phyloP scores from a whole-genome alignment of 352 stramenopile genomes.

The Phytophthora syringae region DNA sequence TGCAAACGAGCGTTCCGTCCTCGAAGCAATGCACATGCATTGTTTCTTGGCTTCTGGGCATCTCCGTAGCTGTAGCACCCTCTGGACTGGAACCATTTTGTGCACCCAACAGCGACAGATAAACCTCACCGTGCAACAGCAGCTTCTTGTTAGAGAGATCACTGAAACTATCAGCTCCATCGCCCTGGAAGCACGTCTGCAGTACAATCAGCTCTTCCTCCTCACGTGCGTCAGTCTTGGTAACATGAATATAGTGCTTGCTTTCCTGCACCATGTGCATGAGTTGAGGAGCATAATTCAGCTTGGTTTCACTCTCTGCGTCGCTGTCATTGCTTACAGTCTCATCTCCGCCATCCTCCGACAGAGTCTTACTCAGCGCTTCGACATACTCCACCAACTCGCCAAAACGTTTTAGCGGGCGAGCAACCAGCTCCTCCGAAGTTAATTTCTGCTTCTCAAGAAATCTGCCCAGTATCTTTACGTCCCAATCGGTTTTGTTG shows the following conservation, averaged over 20 bases:
- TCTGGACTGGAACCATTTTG: slow-evolving; percentile 2
- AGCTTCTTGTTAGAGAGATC: slow-evolving; percentile 44
- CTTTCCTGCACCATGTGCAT: slow-evolving; percentile 40
- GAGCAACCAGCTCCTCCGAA: slow-evolving; percentile 23
- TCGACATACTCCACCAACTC: slow-evolving; percentile 44
- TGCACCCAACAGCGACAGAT: slow-evolving; percentile 7
- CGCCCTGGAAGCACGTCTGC: slow-evolving; percentile 35
- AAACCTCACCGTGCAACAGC: slow-evolving; percentile 40
- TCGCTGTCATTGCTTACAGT: slow-evolving; percentile 14
- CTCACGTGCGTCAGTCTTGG: slow-evolving; percentile 31
- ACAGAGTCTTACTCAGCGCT: slow-evolving; percentile 34
- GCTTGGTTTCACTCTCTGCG: slow-evolving; percentile 7
- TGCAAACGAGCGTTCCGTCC: slow-evolving; percentile 42
- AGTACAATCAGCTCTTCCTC: slow-evolving; percentile 42
- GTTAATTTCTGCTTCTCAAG: slow-evolving; percentile 29
- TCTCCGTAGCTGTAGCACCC: neutral
- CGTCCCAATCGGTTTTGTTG: slow-evolving; percentile 9
- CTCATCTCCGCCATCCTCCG: slow-evolving; percentile 3
- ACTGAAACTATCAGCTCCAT: slow-evolving; percentile 23
- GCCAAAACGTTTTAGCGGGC: slow-evolving; percentile 37
- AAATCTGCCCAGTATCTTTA: slow-evolving; percentile 26
- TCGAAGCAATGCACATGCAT: slow-evolving; percentile 45
- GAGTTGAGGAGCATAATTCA: slow-evolving; percentile 30
- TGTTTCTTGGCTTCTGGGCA: slow-evolving; percentile 3
- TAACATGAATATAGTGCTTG: slow-evolving; percentile 37